Conservation (phyloP, 73 alveolate species). For the Paramecium tetraurelia region DNA sequence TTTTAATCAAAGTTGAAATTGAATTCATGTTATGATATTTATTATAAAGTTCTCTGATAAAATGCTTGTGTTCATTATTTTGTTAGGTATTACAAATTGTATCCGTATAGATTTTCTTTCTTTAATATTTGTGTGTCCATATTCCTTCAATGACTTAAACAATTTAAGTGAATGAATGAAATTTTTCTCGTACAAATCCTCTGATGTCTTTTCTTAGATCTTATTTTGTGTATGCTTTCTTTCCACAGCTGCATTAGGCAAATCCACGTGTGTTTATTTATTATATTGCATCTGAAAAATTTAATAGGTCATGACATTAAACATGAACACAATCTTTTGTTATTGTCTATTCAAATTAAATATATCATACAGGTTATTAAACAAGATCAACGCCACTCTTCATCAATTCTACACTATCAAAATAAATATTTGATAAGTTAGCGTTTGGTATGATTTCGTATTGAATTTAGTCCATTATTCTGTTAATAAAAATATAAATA, state of each 20-base stretch:
- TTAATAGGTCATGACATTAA: neutral
- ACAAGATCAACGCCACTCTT: neutral
- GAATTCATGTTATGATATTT: neutral
- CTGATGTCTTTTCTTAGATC: neutral
- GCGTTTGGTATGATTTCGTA: neutral
- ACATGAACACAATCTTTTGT: neutral
- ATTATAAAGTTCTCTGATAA: neutral
- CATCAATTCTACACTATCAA: neutral
- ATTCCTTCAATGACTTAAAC: neutral
- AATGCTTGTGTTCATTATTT: neutral
- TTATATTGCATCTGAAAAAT: neutral
- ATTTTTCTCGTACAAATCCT: neutral
- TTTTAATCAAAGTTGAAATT: neutral
- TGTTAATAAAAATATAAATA: too few species aligned
- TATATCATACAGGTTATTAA: neutral
- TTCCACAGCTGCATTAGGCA: neutral
- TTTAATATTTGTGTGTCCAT: neutral
- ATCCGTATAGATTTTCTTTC: neutral
- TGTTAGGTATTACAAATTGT: neutral
- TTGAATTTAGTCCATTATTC: too few species aligned
- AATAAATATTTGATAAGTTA: too few species aligned
- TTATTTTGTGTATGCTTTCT: neutral
- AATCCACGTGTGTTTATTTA: neutral
- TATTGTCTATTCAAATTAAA: neutral
- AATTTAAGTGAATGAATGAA: neutral